phyloP scores from a whole-genome alignment of 257 asterid genomes.

The Jacaranda copaia region DNA sequence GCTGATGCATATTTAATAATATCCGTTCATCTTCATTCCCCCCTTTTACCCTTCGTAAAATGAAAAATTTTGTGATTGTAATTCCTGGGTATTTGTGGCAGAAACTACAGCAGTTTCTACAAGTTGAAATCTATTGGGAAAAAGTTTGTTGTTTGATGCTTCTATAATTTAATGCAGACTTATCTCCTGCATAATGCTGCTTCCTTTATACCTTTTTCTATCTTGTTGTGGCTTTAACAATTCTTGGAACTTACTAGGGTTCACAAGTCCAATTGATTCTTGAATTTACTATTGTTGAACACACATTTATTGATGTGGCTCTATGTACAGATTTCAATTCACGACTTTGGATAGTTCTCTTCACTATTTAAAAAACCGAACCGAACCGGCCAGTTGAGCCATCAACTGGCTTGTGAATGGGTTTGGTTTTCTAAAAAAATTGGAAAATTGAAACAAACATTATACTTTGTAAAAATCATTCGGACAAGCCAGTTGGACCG shows the following conservation, averaged over 20 bases:
- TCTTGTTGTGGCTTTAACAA: background rate
- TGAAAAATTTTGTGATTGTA: background rate
- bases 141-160: slow-evolving; percentile 18
- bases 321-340: slow-evolving; percentile 19
- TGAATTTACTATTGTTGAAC: slow-evolving; percentile 18
- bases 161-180: background rate
- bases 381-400: too few species aligned
- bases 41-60: too few species aligned
- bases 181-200: background rate
- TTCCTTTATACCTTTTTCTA: background rate
- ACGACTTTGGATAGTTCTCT: slow-evolving; percentile 4
- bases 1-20: background rate
- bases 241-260: slow-evolving; percentile 9
- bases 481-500: too few species aligned
- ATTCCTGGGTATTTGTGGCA: background rate
- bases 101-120: background rate
- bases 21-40: background rate
- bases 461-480: too few species aligned
- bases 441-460: too few species aligned
- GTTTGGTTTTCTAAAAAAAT: too few species aligned
- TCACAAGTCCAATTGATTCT: slow-evolving; percentile 33
- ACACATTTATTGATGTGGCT: slow-evolving; percentile 32
- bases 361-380: too few species aligned
- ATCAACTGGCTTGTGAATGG: too few species aligned
- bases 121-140: background rate